Evolutionary conservation across 2,329 filamentous ascomycete genomes (phyloP), one percentile per base, ranked within the genome.

Genomic region (Cladosporium sp.): DNA sequence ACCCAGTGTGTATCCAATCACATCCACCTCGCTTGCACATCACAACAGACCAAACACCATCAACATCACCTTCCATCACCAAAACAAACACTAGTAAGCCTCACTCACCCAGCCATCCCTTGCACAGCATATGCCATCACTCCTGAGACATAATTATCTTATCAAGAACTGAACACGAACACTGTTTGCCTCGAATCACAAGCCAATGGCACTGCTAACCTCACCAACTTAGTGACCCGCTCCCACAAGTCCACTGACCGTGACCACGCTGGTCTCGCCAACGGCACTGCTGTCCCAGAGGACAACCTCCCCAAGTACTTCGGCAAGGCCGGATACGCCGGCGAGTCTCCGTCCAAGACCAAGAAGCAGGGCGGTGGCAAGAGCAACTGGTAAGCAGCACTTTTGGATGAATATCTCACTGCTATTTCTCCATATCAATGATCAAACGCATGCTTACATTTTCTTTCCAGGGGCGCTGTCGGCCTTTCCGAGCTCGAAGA

Each of bases 311-410:
- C 95, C 76, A 92, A 93, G 76, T 98, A 91, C 87, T 98, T 98
- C 79, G 92, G 88, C 79, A 97, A 97, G 83, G 82, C 87, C 67
- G 94, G 94, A 71, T 89, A 90, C 76, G 83, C 88, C 73, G 93
- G 93, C 76, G 84, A 85, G 72, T 91, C 96, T 76, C 94, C 95
- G 67, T 93, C 92, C 80, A 95, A 96, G 85, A 89, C 91, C 77
- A 99, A 99, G 89, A 99, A 99, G 84, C 91, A 96, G 75, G 94
- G 94, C 69, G 90, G 87, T 71, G 94, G 94, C 72, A 93, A 91
- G 80, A 92, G 91, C 76, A 97, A 97, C 80, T 99, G 94, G 94
- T 97, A 86, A 79, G 89, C 48, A 46, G 21, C 39, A 13, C 10
- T 23, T 10, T 11, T 46, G 21, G 39, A 21, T 23, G 39, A 21